Conservation (phyloP, 495 filamentous ascomycete genomes). For the Podospora australis region DNA sequence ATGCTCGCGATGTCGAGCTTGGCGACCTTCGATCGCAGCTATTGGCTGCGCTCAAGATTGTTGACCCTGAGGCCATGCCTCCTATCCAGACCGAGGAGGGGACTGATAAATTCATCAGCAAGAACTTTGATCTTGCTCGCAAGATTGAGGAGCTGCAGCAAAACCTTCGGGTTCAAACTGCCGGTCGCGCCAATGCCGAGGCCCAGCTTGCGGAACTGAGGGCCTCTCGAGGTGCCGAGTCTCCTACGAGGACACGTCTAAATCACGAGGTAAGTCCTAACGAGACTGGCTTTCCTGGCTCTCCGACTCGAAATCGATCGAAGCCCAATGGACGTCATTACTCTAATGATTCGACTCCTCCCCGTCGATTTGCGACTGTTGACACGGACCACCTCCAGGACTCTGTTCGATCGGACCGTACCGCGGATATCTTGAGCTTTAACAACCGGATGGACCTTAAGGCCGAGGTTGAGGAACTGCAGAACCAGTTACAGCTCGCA, state of each 20-base stretch:
- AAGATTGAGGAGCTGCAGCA: constrained; percentile 85
- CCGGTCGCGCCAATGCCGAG: constrained; percentile 77
- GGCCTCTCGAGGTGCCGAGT: constrained; percentile 63
- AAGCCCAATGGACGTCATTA: constrained; percentile 67
- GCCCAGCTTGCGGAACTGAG: constrained; percentile 75
- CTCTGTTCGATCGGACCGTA: constrained; percentile 80
- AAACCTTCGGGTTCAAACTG: constrained; percentile 76
- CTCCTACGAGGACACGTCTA: constrained; percentile 59
- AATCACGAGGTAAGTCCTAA: constrained; percentile 87
- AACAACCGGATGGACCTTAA: constrained; percentile 88
- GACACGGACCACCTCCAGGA: constrained; percentile 57
- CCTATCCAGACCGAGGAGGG: constrained; percentile 39
- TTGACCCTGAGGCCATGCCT: constrained; percentile 64
- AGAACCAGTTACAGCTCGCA: constrained; percentile 90
- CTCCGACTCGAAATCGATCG: constrained; percentile 68
- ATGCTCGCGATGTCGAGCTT: constrained; percentile 70
- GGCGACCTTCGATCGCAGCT: constrained; percentile 72
- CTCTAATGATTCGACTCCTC: constrained; percentile 70
- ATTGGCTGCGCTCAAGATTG: constrained; percentile 74
- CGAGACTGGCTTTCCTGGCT: constrained; percentile 67
- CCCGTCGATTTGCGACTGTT: constrained; percentile 61
- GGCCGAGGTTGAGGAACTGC: constrained; percentile 83
- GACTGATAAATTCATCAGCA: constrained; percentile 41
- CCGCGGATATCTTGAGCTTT: constrained; percentile 81
- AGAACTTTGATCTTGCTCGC: constrained; percentile 76